Base-by-base conservation (phyloP, 768 basidiomycete genomes). In the Strobilomyces dryophilus region DNA sequence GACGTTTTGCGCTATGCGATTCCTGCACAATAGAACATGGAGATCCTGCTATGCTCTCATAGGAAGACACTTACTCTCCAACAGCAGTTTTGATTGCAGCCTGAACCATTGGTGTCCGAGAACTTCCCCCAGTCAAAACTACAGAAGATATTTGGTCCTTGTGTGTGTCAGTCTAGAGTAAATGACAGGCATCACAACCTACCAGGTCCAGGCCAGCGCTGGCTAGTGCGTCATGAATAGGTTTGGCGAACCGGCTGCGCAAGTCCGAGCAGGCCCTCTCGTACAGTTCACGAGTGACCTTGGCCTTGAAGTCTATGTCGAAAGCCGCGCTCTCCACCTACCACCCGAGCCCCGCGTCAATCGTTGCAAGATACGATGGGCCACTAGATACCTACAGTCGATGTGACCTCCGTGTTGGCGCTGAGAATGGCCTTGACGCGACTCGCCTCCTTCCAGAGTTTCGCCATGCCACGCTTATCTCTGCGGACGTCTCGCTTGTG, bases 91-190 rank as follows among this genome's bases (percentile, higher is more conserved):
- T 84, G 52, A 99, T 76, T 9, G 91, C 90, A 17, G 83, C 71
- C 66, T 95, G 93, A 32, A 99, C 82, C 84, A 98, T 89, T 0
- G 97, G 97, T 6, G 87, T 89, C 47, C 97, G 79, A 15, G 94
- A 89, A 53, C 79, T 82, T 47, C 97, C 97, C 32, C 97, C 97
- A 29, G 89, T 86, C n/a, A 98, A 76, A 61, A 98, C 92, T 44
- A 98, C 85, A 1, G 93, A 95, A 6, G 85, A 80, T 58, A 97
- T 76, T 60, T 95, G 80, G 45, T 80, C 76, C 89, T 91, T 53
- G n/a, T 17, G n/a, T 15, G 1, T n/a, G 7, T 45, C 26, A 62
- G 24, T 59, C 20, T 27, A 2, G 20, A 20, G 21, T n/a, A 4
- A 47, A 41, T 12, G 2, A 10, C 42, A 44, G 15, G 32, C 11